Conservation (phyloP, 192 early-diverging fungal species). For the Phlyctochytrium bullatum region DNA sequence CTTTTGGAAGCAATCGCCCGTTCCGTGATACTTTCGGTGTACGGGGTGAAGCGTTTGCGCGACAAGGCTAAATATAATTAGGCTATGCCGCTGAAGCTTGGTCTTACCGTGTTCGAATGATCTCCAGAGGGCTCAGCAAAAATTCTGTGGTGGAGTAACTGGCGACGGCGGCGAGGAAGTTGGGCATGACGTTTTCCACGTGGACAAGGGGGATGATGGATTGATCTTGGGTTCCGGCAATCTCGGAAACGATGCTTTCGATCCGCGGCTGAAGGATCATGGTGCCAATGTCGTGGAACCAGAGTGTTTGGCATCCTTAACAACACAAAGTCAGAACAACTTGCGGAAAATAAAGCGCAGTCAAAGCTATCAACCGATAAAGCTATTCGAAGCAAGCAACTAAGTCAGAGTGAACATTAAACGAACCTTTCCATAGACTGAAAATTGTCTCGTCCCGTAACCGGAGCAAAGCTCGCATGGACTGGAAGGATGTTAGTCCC, state of each 20-base stretch:
- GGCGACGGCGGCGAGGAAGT: slow-evolving; percentile 60
- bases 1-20: slow-evolving; percentile 67
- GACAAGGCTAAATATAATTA: slow-evolving; percentile 54
- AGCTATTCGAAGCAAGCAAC: too few species aligned
- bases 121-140: slow-evolving; percentile 82
- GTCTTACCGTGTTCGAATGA: slow-evolving; percentile 74
- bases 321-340: too few species aligned
- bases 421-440: slow-evolving; percentile 55
- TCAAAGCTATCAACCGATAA: too few species aligned
- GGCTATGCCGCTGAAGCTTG: neutral
- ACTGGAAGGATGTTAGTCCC: slow-evolving; percentile 26
- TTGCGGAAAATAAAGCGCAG: too few species aligned
- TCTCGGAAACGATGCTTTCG: slow-evolving; percentile 23
- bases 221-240: slow-evolving; percentile 12
- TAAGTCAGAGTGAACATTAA: neutral
- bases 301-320: slow-evolving; percentile 70
- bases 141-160: slow-evolving; percentile 77
- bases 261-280: slow-evolving; percentile 29
- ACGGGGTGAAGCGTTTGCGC: slow-evolving; percentile 79
- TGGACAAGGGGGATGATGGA: slow-evolving; percentile 20
- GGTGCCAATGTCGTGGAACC: slow-evolving; percentile 73
- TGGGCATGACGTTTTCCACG: slow-evolving; percentile 24
- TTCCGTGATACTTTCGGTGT: slow-evolving; percentile 80
- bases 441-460: slow-evolving; percentile 39
- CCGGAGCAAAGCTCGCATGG: slow-evolving; percentile 25